Evolutionary conservation across 2,329 filamentous ascomycete species (phyloP).

Genomic region (Aspergillus proliferans): DNA sequence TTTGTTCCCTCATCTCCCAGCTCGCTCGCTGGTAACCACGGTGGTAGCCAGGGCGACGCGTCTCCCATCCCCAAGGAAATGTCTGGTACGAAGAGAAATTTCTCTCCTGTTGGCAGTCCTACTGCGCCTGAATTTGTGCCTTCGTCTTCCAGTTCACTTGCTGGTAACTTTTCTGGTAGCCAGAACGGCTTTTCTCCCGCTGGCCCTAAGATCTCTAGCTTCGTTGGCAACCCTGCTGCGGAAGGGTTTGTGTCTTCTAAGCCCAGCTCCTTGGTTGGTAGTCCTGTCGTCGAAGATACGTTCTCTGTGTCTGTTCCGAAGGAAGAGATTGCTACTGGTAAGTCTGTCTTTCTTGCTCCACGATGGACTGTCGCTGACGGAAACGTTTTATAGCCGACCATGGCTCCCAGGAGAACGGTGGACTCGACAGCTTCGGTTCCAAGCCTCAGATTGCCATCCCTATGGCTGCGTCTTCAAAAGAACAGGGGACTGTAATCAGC

Average conservation of each 20-base stretch:
- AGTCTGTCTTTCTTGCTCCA: neutral
- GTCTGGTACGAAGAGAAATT: too few species aligned
- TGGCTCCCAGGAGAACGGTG: neutral
- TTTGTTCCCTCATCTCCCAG: constrained; percentile 6
- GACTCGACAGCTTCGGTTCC: neutral
- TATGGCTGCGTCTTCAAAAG: neutral
- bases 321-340: neutral
- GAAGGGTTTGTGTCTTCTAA: neutral
- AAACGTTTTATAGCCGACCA: neutral
- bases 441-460: neutral
- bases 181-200: neutral
- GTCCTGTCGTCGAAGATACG: neutral
- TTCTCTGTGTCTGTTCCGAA: neutral
- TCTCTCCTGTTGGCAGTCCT: constrained; percentile 11
- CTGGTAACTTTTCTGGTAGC: neutral
- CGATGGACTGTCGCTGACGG: neutral
- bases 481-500: constrained; percentile 6
- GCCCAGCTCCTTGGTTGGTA: neutral
- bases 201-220: too few species aligned
- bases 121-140: constrained; percentile 16
- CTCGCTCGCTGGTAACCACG: neutral
- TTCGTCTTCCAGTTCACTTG: constrained; percentile 1
- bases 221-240: neutral
- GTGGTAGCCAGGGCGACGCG: neutral
- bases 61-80: neutral